phyloP scores from a whole-genome alignment of 2,329 filamentous ascomycete genomes.

The Arthrinium phaeospermum region DNA sequence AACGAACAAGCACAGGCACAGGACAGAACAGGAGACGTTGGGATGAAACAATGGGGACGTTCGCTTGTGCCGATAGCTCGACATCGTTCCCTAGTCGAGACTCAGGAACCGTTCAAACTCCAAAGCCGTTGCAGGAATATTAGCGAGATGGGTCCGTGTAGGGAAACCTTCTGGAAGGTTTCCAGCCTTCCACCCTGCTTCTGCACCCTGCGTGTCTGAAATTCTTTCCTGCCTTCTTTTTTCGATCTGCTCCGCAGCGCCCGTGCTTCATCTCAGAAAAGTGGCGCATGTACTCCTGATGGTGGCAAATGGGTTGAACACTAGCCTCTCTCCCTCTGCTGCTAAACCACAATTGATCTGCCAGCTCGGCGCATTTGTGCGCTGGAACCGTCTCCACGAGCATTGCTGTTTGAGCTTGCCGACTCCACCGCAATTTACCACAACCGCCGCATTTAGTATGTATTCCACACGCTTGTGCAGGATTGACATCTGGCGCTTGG shows the following conservation, averaged over 20 bases:
- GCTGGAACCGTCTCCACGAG: neutral
- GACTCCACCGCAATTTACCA: conserved; percentile 9
- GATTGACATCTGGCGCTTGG: conserved; percentile 3
- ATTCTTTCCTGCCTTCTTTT: neutral
- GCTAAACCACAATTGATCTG: conserved; percentile 7
- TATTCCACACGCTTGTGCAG: neutral
- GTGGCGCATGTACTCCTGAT: neutral
- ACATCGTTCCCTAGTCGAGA: conserved; percentile 19
- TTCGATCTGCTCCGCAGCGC: neutral
- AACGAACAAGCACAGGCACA: neutral
- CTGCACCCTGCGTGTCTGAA: neutral
- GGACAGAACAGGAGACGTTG: conserved; percentile 8
- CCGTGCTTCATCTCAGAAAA: conserved; percentile 17
- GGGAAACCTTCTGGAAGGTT: conserved; percentile 17
- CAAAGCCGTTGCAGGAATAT: conserved; percentile 9
- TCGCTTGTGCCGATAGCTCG: conserved; percentile 8
- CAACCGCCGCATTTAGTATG: neutral
- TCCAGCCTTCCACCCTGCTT: neutral
- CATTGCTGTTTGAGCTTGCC: conserved; percentile 11
- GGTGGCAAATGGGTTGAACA: neutral
- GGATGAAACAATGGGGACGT: conserved; percentile 15
- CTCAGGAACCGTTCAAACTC: conserved; percentile 7
- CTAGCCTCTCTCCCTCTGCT: neutral
- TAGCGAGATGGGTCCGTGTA: conserved; percentile 11
- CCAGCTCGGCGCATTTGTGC: conserved; percentile 11